Percentiles rank a stretch among this genome's conserved stretches.
These are phyloP conservation scores for Phytophthora pinifolia DNA, from an alignment of 352 stramenopile genomes.

Conservation along the genomic window DNA sequence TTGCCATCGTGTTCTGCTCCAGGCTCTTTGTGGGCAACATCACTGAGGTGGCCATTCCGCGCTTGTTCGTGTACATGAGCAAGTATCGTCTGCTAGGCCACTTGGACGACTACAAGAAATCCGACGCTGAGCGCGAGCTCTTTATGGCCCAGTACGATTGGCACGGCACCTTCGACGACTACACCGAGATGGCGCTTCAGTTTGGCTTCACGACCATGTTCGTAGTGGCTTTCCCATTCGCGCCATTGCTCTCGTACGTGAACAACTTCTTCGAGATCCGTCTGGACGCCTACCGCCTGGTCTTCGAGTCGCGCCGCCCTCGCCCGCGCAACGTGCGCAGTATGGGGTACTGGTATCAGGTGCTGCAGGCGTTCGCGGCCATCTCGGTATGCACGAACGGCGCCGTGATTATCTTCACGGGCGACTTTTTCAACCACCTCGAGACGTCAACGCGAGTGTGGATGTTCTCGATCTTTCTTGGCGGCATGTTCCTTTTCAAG, in stretches of 20 bases:
- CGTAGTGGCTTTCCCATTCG: constrained; percentile 93
- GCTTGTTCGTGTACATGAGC: constrained; percentile 73
- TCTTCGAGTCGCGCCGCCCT: constrained; percentile 78
- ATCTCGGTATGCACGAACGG: constrained; percentile 93
- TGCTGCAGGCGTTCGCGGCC: constrained; percentile 89
- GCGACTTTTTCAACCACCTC: constrained; percentile 69
- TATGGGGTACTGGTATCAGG: constrained; percentile 93
- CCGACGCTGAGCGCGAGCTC: constrained; percentile 65
- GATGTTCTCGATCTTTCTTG: constrained; percentile 82
- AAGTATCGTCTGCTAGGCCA: constrained; percentile 64
- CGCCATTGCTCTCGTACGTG: constrained; percentile 89
- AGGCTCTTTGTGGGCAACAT: constrained; percentile 82
- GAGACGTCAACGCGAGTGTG: constrained; percentile 61
- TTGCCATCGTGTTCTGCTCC: constrained; percentile 92
- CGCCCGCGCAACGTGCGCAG: constrained; percentile 78
- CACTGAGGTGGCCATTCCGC: constrained; percentile 71
- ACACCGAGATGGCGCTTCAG: constrained; percentile 92
- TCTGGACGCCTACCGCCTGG: constrained; percentile 85
- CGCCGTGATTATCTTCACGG: constrained; percentile 93
- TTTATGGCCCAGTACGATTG: constrained; percentile 85
- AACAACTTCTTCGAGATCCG: constrained; percentile 94
- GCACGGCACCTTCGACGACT: constrained; percentile 91
- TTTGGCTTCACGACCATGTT: constrained; percentile 91
- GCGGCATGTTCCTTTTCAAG: constrained; percentile 86
- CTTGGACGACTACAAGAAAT: constrained; percentile 48